Percentiles rank a stretch among this genome's conserved stretches.
Evolutionary conservation across 2,329 filamentous ascomycete genomes (phyloP).

Genomic region (Fusarium sambucinum): DNA sequence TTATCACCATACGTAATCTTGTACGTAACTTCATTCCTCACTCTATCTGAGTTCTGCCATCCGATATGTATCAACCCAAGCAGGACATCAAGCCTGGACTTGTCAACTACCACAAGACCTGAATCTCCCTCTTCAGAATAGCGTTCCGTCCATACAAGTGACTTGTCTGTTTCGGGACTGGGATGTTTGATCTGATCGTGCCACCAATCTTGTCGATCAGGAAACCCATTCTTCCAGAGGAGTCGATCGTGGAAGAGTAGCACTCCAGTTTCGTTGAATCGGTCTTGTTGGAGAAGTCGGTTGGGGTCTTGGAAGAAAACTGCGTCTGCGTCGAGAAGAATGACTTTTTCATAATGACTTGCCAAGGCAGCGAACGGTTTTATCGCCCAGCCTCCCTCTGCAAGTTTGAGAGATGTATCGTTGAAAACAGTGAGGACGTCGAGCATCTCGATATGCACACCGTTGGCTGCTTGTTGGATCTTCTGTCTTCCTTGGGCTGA

Average conservation of each 20-base stretch:
- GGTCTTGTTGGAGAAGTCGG: constrained; percentile 49
- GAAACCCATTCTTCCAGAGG: constrained; percentile 53
- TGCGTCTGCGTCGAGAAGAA: constrained; percentile 56
- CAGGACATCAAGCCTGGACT: constrained; percentile 53
- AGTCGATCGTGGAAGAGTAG: constrained; percentile 59
- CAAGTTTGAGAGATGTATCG: constrained; percentile 48
- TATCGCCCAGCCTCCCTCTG: constrained; percentile 55
- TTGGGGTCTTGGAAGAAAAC: constrained; percentile 55
- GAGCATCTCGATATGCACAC: constrained; percentile 48
- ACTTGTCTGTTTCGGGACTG: constrained; percentile 50
- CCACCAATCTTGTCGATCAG: constrained; percentile 55
- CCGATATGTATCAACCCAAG: constrained; percentile 56
- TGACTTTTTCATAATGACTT: constrained; percentile 53
- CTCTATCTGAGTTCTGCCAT: constrained; percentile 59
- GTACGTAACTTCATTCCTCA: constrained; percentile 57
- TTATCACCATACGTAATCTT: constrained; percentile 59
- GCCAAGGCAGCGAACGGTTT: constrained; percentile 57
- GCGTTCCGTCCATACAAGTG: constrained; percentile 55
- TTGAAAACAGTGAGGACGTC: constrained; percentile 52
- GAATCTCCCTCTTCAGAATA: constrained; percentile 59
- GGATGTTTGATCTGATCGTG: constrained; percentile 53
- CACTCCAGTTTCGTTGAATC: constrained; percentile 51
- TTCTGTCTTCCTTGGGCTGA: constrained; percentile 41
- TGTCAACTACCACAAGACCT: constrained; percentile 58
- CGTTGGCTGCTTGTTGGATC: constrained; percentile 39